Base-by-base conservation (phyloP, 805 yeast genomes). In the Starmerella lactis-condensi region DNA sequence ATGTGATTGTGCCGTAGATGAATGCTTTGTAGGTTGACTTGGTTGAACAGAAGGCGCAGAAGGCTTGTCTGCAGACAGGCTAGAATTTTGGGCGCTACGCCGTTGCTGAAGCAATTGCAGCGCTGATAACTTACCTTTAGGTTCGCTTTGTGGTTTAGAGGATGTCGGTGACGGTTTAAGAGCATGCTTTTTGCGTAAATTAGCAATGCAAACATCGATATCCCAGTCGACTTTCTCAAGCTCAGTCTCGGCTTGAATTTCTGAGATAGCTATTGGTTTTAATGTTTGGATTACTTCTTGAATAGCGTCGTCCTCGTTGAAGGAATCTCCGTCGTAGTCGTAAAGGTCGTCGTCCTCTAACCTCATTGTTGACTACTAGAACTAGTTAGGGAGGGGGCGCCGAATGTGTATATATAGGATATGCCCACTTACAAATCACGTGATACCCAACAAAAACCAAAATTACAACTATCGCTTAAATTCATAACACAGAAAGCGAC, bases 211-310 rank as follows among this genome's bases (percentile, higher is more conserved):
- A 5, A 34, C 40, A 18, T 45, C 48, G 14, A 41, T 35, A 29
- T 46, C 51, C 31, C 39, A 41, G 32, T 45, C 51, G 18, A 24
- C 32, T 28, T 33, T 33, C 17, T 45, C 46, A 17, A 45, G 40
- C 21, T 40, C 45, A 19, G 36, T 41, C 30, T 31, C 36, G 12
- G 44, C 47, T 28, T 43, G 39, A 19, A 34, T 38, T 13, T 30
- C 40, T 14, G 26, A 25, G 14, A 40, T 35, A 16, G 26, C 16
- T 12, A 22, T 27, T 21, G 45, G 33, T 31, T 37, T 37, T 31
- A 37, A 19, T 9, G 40, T 32, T 1, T 35, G 32, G 17, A 41
- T 22, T 8, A 46, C 43, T 10, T 44, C 46, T 4, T 40, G 42
- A 7, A 41, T 26, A 3, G 41, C 44, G 2, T 36, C 46, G 14